Base-by-base conservation (phyloP, 2,329 filamentous ascomycete species). In the Penicillium oxalicum region DNA sequence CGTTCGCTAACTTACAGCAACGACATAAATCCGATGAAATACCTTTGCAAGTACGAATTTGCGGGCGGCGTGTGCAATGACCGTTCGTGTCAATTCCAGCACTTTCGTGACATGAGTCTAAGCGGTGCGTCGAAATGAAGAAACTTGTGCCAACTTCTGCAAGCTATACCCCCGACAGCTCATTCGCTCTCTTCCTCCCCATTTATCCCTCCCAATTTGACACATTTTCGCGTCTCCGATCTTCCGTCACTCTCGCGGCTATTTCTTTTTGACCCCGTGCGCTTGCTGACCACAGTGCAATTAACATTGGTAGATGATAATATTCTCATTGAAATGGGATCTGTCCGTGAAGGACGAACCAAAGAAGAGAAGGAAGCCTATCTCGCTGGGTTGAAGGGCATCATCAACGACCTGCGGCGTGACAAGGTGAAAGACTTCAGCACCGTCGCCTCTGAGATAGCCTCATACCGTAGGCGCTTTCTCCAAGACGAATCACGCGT, bases 1-100 rank as follows among this genome's bases (percentile, higher is more conserved):
- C 84, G 86, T 64, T 97, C 93, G 55, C 77, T 94, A 74, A 97
- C 91, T 38, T 97, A 91, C 73, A 96, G 88, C 72, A 88, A 95
- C 70, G 85, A 84, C 59, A 95, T 98, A 70, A 83, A 96, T 65
- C 77, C 83, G 25, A 77, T 81, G 52, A 83, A 80, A 59, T 79
- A 81, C 53, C 64, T 97, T 42, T 98, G 93, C 69, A 84, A 82
- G 34, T 85, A 81, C 61, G 88, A 95, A 68, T 73, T 87, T 54
- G 76, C 77, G 41, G 83, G 83, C 45, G 82, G 82, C 52, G 74
- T 77, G 57, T 97, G 93, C 78, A 84, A 85, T 58, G 87, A 91
- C 63, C 67, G 73, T 50, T 75, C 79, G 47, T 98, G 93, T 71
- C 73, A 81, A 48, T 84, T 74, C 56, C 84, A 97, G 74, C 93